Base-by-base conservation (phyloP, 2,329 filamentous ascomycete genomes). In the Neofusicoccum laricinum region DNA sequence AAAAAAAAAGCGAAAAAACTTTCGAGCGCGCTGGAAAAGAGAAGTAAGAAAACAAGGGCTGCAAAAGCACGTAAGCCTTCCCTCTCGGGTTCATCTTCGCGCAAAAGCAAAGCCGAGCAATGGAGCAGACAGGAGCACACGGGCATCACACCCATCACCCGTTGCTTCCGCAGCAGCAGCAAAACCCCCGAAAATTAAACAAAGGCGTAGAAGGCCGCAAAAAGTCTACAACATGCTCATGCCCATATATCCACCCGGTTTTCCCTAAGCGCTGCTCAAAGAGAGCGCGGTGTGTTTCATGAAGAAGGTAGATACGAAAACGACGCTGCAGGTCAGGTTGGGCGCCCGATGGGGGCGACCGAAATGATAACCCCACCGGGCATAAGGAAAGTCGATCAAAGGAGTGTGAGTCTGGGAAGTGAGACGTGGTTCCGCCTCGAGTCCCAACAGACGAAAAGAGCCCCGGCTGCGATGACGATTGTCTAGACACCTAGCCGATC, bases 151-250 rank as follows among this genome's bases (percentile, higher is more conserved):
- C 40, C 15, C 19, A 19, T 15, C 4, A 15, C 19, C 25, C 53
- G 43, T 15, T 45, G 55, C 55, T 4, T 36, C 55, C 25, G 15
- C 15, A 21, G 17, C 21, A 36, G 40, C 41, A 34, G 19, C 55
- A 15, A 6, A 34, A 36, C 25, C 40, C 55, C 55, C 40, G 25
- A 46, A 30, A 21, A 45, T 59, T 45, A 59, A 58, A 59, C 55
- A 46, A 59, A 32, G 15, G 36, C 40, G 41, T 45, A 36, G 46
- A 46, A 59, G 30, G 55, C 55, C n/a, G 40, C 55, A 59, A 59
- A 53, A 55, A 46, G 55, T 59, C 55, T 59, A 59, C 55, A 59
- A 59, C 55, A 59, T 59, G 55, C 55, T 59, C 55, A 36, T 59
- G 36, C 25, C 55, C 21, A 59, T 59, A 45, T 59, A 46, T 46